Percentiles rank a stretch among this genome's conserved stretches.
phyloP scores from a whole-genome alignment of 768 basidiomycete species.

The Fistulinella prunicolor region DNA sequence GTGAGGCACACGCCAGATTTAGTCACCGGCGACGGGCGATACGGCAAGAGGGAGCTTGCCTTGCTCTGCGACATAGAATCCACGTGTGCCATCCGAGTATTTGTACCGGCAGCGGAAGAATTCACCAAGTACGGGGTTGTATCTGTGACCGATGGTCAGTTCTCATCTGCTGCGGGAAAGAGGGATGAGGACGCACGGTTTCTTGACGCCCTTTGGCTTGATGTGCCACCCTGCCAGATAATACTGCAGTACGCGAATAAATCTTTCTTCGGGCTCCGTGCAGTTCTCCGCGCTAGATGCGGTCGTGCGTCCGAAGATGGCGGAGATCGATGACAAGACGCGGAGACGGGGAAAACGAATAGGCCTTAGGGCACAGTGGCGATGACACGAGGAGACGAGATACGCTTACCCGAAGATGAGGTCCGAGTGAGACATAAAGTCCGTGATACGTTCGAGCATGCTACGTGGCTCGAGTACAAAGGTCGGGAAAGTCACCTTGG shows the following conservation, averaged over 20 bases:
- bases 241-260: slow-evolving; percentile 86
- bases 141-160: slow-evolving; percentile 44
- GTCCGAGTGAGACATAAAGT: slow-evolving; percentile 99
- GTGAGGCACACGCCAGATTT: background rate
- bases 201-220: slow-evolving; percentile 99
- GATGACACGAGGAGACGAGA: slow-evolving; percentile 13
- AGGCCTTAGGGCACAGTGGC: slow-evolving; percentile 22
- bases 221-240: slow-evolving; percentile 99
- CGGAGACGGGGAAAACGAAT: background rate
- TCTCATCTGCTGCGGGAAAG: background rate
- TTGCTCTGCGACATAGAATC: slow-evolving; percentile 97
- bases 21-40: slow-evolving; percentile 2
- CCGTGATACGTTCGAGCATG: slow-evolving; percentile 97
- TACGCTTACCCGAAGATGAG: slow-evolving; percentile 84
- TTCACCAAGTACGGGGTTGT: slow-evolving; percentile 96
- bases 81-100: slow-evolving; percentile 88
- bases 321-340: background rate
- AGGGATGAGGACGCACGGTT: slow-evolving; percentile 64
- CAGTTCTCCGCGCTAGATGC: slow-evolving; percentile 69
- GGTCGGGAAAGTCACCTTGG: slow-evolving; percentile 88
- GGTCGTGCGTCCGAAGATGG: slow-evolving; percentile 9
- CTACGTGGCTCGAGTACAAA: slow-evolving; percentile 97
- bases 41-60: slow-evolving; percentile 40
- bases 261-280: slow-evolving; percentile 83
- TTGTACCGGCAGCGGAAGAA: slow-evolving; percentile 96